Base-by-base conservation (phyloP, 2,329 filamentous ascomycete species). In the Gnomoniopsis sp. region DNA sequence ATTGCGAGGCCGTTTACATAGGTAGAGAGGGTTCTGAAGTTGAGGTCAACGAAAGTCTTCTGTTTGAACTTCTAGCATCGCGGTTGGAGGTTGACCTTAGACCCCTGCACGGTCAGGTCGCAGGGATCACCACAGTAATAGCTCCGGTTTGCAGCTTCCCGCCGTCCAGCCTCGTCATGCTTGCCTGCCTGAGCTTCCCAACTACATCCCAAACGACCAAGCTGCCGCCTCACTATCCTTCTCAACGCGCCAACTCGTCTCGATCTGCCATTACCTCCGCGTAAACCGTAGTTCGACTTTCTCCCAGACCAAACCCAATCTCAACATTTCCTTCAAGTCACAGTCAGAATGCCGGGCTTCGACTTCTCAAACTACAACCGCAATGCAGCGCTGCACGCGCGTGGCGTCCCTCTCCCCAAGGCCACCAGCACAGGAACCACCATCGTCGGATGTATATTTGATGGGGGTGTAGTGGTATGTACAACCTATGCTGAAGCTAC, bases 311-410 rank as follows among this genome's bases (percentile, higher is more conserved):
- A 17, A 50, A 56, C 33, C 10, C 15, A 26, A 53, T 48, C 26
- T 38, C 30, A 36, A 23, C 55, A 55, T 26, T 48, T 30, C 30
- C 15, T 21, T 19, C 43, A n/a, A 41, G 23, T 47, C 21, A 47
- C 43, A 51, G 43, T 62, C 77, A 88, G 71, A 70, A 99, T 99
- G 95, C 88, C 90, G 70, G 93, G 93, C 79, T 96, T 97, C 84
- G 93, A 98, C 81, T 99, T 99, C 84, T 96, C 92, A 76, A 99
- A 99, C 84, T 95, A 98, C 86, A 96, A 96, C 85, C 91, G 95
- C 82, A 99, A 99, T 86, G 87, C 89, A 74, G 93, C 93, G 65
- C 87, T 99, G 67, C 93, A 98, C 75, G 91, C 93, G 69, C 87
- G 89, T 77, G 96, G 96, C 68, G 89, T 98, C 54, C 95, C 95